Evolutionary conservation across 2,329 filamentous ascomycete genomes (phyloP), one percentile per base, ranked within the genome.

Genomic region (Phyllosticta citrichinensis): DNA sequence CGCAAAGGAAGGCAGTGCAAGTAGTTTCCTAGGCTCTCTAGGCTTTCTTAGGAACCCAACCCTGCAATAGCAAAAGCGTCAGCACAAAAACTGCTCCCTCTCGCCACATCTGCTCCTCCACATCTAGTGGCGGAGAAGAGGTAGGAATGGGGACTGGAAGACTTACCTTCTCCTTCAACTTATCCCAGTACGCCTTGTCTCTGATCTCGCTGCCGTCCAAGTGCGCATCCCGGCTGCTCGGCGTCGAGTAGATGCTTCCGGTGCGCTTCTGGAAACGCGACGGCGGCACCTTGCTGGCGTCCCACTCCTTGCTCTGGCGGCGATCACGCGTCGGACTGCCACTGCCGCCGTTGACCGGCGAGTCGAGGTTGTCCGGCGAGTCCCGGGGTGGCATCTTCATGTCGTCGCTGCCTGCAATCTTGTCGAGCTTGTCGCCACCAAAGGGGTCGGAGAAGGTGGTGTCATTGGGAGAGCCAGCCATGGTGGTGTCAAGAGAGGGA

Each of bases 221-320:
- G 68, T 87, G 83, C 19, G 84, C 84, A 70, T 88, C 86, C 62
- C 85, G 81, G 24, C 83, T 86, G 67, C 77, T 77, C 2, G 83
- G 85, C 9, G 86, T 88, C 55, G 84, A 82, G 70, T 84, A 87
- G 72, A 87, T 86, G 69, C 83, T 87, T 60, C 85, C 85, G 73
- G 86, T 84, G 68, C 83, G 82, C 74, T 86, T 86, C 73, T 88
- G 85, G 75, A 88, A 87, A 55, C 83, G 83, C 64, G 81, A 85
- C 10, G 85, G 85, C 1, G 83, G 83, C 0, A 86, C 84, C 73
- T 87, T 87, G 66, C 82, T 80, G 3, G 85, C 85, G 72, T 88
- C 85, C 65, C 67, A 68, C 55, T 68, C 84, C 56, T 63, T 65
- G 66, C 74, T 75, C 68, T 69, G 66, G 24, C 73, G 70, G 55